phyloP scores from a whole-genome alignment of 2,329 filamentous ascomycete species.

The Grosmannia clavigera region DNA sequence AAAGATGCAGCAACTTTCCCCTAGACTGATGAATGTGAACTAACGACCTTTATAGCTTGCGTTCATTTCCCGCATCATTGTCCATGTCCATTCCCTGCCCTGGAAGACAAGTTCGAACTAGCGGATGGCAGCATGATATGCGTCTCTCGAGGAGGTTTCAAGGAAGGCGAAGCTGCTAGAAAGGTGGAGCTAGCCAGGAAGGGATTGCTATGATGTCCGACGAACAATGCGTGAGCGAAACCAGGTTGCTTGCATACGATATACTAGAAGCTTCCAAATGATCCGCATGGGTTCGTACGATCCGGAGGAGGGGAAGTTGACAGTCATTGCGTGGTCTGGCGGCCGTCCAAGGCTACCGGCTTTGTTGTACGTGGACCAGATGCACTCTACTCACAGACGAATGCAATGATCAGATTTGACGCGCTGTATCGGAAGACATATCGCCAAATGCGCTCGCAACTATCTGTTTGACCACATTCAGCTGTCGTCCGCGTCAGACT shows the following conservation, averaged over 20 bases:
- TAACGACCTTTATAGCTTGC: slow-evolving; percentile 44
- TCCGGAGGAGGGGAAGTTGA: not conserved
- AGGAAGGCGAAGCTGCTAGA: slow-evolving; percentile 54
- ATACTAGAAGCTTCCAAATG: not conserved
- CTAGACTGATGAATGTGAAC: too few species aligned
- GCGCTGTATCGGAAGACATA: not conserved
- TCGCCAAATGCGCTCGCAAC: not conserved
- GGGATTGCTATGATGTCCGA: slow-evolving; percentile 46
- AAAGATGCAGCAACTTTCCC: too few species aligned
- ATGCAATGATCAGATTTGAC: not conserved
- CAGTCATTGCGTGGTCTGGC: too few species aligned
- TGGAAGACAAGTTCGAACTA: slow-evolving; percentile 68
- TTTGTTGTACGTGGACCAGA: too few species aligned
- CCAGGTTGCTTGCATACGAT: not conserved
- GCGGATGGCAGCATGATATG: slow-evolving; percentile 63
- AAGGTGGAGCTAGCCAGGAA: slow-evolving; percentile 74
- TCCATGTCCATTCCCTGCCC: slow-evolving; percentile 68
- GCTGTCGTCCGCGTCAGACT: not conserved
- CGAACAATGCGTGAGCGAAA: not conserved
- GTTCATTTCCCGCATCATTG: slow-evolving; percentile 96
- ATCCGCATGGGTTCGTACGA: not conserved
- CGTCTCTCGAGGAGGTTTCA: slow-evolving; percentile 63
- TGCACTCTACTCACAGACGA: too few species aligned
- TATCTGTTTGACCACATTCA: not conserved
- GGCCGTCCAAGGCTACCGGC: too few species aligned